phyloP scores from a whole-genome alignment of 2,329 filamentous ascomycete species.

The Diaporthe caulivora region DNA sequence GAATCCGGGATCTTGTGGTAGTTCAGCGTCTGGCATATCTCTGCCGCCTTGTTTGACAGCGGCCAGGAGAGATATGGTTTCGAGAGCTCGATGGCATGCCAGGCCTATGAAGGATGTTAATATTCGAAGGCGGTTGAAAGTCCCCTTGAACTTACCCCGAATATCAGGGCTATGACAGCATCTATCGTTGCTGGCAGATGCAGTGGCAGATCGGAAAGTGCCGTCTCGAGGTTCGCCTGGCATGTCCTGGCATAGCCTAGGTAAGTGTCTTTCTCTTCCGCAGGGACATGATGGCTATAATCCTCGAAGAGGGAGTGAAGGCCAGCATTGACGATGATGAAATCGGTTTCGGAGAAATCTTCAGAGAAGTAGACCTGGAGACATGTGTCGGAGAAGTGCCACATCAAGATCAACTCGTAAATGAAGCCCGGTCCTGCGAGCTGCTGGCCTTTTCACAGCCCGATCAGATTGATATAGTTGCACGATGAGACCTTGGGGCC shows the following conservation, averaged over 20 bases:
- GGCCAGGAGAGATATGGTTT: neutral
- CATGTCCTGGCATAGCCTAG: neutral
- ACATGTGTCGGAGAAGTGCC: neutral
- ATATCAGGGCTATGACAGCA: neutral
- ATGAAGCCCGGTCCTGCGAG: neutral
- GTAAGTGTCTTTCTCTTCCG: neutral
- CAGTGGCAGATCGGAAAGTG: neutral
- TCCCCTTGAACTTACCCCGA: neutral
- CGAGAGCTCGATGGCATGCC: neutral
- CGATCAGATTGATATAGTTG: neutral
- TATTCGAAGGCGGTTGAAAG: too few species aligned
- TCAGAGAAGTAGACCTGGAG: neutral
- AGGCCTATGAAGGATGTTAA: neutral
- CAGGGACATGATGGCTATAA: neutral
- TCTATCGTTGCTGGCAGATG: neutral
- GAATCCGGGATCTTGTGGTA: neutral
- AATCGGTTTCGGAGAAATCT: neutral
- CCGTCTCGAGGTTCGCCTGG: neutral
- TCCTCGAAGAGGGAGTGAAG: neutral
- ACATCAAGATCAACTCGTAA: neutral
- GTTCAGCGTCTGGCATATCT: neutral
- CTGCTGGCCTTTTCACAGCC: neutral
- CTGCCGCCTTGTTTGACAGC: neutral
- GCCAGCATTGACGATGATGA: neutral
- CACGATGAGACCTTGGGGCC: neutral